These are phyloP conservation scores for Aspergillus pseudonomiae DNA, from an alignment of 2,329 filamentous ascomycete species.

Conservation along the genomic window DNA sequence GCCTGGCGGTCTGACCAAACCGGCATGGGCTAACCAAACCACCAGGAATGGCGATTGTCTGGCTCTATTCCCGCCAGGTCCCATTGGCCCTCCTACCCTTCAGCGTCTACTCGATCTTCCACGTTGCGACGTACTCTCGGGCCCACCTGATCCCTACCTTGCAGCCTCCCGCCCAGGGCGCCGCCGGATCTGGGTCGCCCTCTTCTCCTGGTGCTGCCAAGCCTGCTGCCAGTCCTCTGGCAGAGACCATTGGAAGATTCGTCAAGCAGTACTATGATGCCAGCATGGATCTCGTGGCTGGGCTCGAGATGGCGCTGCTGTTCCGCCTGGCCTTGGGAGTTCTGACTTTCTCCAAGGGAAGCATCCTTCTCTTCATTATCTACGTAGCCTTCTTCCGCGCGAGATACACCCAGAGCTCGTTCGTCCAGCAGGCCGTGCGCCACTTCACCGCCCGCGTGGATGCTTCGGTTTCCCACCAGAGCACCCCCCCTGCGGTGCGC, in stretches of 20 bases:
- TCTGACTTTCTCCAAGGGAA: conserved; percentile 84
- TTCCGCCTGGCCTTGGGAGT: conserved; percentile 78
- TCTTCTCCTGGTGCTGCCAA: conserved; percentile 59
- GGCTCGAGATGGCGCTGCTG: conserved; percentile 86
- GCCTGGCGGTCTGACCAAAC: background rate
- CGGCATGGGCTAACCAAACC: conserved; percentile 12
- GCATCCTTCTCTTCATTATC: conserved; percentile 81
- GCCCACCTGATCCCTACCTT: conserved; percentile 89
- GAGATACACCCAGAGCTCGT: conserved; percentile 84
- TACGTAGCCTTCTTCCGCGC: conserved; percentile 94
- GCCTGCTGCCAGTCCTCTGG: conserved; percentile 59
- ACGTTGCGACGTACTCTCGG: conserved; percentile 94
- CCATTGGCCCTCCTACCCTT: conserved; percentile 90
- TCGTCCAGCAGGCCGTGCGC: conserved; percentile 82
- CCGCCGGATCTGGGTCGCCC: conserved; percentile 56
- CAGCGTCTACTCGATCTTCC: conserved; percentile 96
- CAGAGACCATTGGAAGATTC: conserved; percentile 85
- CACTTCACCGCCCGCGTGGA: conserved; percentile 76
- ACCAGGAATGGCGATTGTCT: conserved; percentile 87
- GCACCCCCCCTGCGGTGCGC: conserved; percentile 76
- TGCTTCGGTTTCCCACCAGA: conserved; percentile 80
- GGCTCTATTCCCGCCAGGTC: conserved; percentile 90
- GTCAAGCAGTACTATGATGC: conserved; percentile 98
- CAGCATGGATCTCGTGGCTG: conserved; percentile 90
- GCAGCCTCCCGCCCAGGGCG: conserved; percentile 62